Evolutionary conservation across 495 filamentous ascomycete species (phyloP).

Genomic region (Xylaria cubensis): DNA sequence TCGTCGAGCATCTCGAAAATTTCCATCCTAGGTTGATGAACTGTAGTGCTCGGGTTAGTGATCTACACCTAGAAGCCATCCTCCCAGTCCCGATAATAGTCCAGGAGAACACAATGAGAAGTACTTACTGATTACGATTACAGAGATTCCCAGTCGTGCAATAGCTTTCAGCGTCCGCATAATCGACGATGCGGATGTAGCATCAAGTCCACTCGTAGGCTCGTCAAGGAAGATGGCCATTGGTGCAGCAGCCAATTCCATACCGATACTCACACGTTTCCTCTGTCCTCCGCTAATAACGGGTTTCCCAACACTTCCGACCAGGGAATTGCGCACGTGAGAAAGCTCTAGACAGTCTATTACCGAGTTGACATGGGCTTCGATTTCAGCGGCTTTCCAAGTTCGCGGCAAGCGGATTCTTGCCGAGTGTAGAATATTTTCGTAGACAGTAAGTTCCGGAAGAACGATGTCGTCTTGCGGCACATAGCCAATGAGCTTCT

Average conservation of each 20-base stretch:
- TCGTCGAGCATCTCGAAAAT: conserved; percentile 58
- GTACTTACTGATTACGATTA: conserved; percentile 49
- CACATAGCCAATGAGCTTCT: conserved; percentile 63
- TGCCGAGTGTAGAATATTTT: conserved; percentile 62
- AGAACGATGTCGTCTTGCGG: conserved; percentile 60
- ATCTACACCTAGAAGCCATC: not conserved
- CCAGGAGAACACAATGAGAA: not conserved
- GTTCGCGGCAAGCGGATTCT: conserved; percentile 53
- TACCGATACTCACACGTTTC: conserved; percentile 60
- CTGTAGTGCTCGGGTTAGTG: not conserved
- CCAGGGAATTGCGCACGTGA: conserved; percentile 51
- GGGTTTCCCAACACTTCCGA: conserved; percentile 52
- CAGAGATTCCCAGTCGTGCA: conserved; percentile 52
- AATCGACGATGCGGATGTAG: conserved; percentile 66
- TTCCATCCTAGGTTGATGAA: conserved; percentile 54
- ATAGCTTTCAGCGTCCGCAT: conserved; percentile 57
- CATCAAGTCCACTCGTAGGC: conserved; percentile 69
- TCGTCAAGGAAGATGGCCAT: conserved; percentile 71
- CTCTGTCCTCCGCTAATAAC: conserved; percentile 58
- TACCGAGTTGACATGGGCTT: conserved; percentile 51
- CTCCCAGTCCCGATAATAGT: not conserved
- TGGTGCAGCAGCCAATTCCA: conserved; percentile 70
- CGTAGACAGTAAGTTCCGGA: conserved; percentile 57
- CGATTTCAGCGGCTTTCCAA: conserved; percentile 47
- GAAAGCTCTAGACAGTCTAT: conserved; percentile 53